phyloP scores from a whole-genome alignment of 2,329 filamentous ascomycete genomes.

The Botrytis galanthina region DNA sequence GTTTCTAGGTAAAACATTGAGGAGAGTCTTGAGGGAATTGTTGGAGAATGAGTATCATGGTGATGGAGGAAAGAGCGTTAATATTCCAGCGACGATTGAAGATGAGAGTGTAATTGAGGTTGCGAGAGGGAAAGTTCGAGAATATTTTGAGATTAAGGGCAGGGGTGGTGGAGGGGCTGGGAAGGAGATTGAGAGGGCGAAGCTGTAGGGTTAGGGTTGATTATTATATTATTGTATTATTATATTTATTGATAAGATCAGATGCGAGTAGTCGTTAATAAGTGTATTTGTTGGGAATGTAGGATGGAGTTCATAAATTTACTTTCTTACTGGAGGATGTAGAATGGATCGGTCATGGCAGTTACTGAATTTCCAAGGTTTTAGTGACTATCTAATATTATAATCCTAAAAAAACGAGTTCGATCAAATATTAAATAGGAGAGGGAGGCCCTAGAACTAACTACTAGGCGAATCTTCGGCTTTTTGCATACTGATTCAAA shows the following conservation, averaged over 20 bases:
- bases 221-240: neutral
- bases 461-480: neutral
- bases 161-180: constrained; percentile 29
- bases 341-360: neutral
- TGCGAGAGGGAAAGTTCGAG: constrained; percentile 66
- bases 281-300: neutral
- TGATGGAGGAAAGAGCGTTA: constrained; percentile 68
- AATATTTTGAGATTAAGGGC: constrained; percentile 64
- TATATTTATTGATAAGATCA: neutral
- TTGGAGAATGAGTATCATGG: constrained; percentile 83
- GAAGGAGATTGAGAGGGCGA: constrained; percentile 39
- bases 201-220: constrained; percentile 42
- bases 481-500: neutral
- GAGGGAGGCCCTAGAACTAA: neutral
- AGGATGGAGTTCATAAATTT: neutral
- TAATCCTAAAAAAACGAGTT: neutral
- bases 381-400: accelerated
- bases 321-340: neutral
- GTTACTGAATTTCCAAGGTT: neutral
- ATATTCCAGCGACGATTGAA: constrained; percentile 81
- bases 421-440: neutral
- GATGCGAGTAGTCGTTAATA: neutral
- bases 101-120: constrained; percentile 72
- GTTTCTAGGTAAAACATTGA: constrained; percentile 81
- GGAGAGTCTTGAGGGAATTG: constrained; percentile 77